These are phyloP conservation scores for Termitomyces sp. DNA, from an alignment of 768 basidiomycete species.

Conservation along the genomic window DNA sequence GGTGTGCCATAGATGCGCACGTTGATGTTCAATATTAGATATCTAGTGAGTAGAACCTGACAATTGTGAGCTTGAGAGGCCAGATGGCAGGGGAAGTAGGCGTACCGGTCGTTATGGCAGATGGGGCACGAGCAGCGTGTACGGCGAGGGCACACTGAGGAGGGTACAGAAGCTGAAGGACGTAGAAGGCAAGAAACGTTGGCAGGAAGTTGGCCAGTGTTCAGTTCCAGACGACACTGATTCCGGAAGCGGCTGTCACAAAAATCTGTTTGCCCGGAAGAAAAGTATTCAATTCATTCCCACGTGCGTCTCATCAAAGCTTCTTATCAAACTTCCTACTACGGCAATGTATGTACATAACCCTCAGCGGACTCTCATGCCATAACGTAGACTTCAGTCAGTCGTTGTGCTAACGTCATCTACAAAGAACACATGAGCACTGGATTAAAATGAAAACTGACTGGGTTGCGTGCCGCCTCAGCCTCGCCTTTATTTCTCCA, in stretches of 20 bases:
- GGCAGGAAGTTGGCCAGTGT: constrained; percentile 12
- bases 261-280: constrained; percentile 18
- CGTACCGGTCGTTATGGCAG: constrained; percentile 11
- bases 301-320: constrained; percentile 10
- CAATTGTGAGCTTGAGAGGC: constrained; percentile 2
- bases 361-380: too few relatives aligned
- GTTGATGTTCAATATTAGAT: constrained; percentile 7
- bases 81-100: background rate
- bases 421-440: constrained; percentile 6
- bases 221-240: constrained; percentile 10
- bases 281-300: constrained; percentile 15
- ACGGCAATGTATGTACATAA: background rate
- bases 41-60: constrained; percentile 3
- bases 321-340: constrained; percentile 1
- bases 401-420: background rate
- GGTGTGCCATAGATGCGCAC: constrained; percentile 17
- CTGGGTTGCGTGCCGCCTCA: constrained; percentile 43
- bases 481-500: constrained; percentile 90
- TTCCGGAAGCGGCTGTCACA: constrained; percentile 15
- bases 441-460: background rate
- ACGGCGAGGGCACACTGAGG: background rate
- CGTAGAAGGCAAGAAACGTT: background rate
- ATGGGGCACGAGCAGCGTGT: background rate
- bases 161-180: background rate
- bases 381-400: background rate